phyloP scores from a whole-genome alignment of 352 stramenopile genomes.

The Phytophthora pisi region DNA sequence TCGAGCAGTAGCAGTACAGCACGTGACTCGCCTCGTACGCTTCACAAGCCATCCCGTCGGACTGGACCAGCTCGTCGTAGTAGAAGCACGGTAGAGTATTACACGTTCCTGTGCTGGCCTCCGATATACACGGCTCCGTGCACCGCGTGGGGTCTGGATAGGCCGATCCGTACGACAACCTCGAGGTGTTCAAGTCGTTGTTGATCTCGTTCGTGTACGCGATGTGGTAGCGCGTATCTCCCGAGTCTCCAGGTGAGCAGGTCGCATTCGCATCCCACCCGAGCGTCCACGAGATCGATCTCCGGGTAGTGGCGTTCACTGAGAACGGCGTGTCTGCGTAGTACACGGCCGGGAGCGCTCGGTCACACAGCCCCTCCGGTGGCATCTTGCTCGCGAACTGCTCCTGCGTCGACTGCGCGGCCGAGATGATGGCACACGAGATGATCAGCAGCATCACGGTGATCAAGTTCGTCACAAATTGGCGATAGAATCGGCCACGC shows the following conservation, averaged over 20 bases:
- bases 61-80: conserved; percentile 30
- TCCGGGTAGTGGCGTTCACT: conserved; percentile 8
- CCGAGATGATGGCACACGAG: conserved; percentile 52
- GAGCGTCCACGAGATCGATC: conserved; percentile 32
- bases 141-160: conserved; percentile 37
- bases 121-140: conserved; percentile 44
- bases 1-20: conserved; percentile 55
- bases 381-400: conserved; percentile 45
- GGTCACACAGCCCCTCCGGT: conserved; percentile 43
- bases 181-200: conserved; percentile 23
- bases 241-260: conserved; percentile 21
- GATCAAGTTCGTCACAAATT: conserved; percentile 66
- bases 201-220: conserved; percentile 39
- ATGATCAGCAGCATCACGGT: conserved; percentile 53
- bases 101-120: conserved; percentile 30
- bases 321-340: conserved; percentile 36
- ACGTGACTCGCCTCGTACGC: conserved; percentile 44
- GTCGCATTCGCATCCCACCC: conserved; percentile 29
- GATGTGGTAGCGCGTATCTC: conserved; percentile 40
- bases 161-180: conserved; percentile 13
- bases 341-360: conserved; percentile 42
- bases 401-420: conserved; percentile 46
- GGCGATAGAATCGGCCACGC: conserved; percentile 63
- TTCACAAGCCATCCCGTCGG: conserved; percentile 30
- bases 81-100: conserved; percentile 59